Conservation (phyloP, 805 yeast species). For the Pichia sporocuriosa region DNA sequence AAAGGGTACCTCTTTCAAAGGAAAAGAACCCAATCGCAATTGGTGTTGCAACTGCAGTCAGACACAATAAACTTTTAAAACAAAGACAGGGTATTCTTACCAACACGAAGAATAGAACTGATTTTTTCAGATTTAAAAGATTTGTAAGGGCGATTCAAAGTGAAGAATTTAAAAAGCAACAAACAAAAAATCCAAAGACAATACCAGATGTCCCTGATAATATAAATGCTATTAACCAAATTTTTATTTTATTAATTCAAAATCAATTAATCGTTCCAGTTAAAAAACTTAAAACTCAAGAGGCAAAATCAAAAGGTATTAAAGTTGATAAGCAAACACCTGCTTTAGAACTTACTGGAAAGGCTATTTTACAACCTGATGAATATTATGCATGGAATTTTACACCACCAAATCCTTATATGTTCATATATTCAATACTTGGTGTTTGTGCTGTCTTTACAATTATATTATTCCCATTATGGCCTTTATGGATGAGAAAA, state of each 20-base stretch:
- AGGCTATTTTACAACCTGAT: conserved; percentile 56
- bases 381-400: conserved; percentile 82
- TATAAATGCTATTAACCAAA: conserved; percentile 51
- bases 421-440: conserved; percentile 55
- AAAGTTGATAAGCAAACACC: conserved; percentile 58
- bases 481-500: conserved; percentile 86
- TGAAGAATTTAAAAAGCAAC: conserved; percentile 50
- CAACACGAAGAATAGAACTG: conserved; percentile 62
- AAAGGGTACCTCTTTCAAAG: conserved; percentile 19
- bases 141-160: conserved; percentile 70
- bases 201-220: conserved; percentile 29
- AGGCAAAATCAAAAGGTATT: conserved; percentile 55
- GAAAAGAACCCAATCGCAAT: conserved; percentile 48
- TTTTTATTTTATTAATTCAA: conserved; percentile 63
- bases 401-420: conserved; percentile 61
- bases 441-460: conserved; percentile 59
- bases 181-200: conserved; percentile 32
- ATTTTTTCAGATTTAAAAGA: conserved; percentile 84
- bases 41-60: conserved; percentile 64
- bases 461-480: conserved; percentile 78
- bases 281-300: conserved; percentile 60
- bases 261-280: conserved; percentile 72
- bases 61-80: conserved; percentile 61
- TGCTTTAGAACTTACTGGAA: conserved; percentile 45
- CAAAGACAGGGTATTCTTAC: conserved; percentile 63